Base-by-base conservation (phyloP, 2,329 filamentous ascomycete species). In the Furcasterigmium sp. region DNA sequence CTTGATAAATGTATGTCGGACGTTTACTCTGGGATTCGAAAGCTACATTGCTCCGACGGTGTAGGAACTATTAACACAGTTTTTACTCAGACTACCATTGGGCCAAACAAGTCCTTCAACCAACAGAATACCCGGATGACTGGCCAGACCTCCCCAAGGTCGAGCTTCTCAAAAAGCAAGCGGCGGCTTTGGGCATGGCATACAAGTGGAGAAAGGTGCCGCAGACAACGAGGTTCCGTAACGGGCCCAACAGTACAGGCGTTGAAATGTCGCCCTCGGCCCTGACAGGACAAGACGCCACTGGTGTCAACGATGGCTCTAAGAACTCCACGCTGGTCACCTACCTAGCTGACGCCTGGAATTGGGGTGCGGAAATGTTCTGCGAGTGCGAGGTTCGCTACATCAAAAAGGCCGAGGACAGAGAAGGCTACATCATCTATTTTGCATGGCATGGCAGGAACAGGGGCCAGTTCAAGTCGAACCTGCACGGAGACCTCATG, bases 361-460 rank as follows among this genome's bases (percentile, higher is more conserved):
- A 84, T 53, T 83, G 80, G 79, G 83, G 82, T 8, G 79, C 82
- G 11, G 81, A 86, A 53, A 77, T 86, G 59, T 86, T 86, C 49
- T 86, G 82, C 58, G 74, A 81, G 51, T 81, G 80, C 47, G 80
- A 86, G 56, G 82, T 85, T 2, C 69, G 77, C 36, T 76, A 84
- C 53, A 66, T 86, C 40, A 71, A 76, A 43, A 74, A 79, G 55
- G 69, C 71, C 34, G 48, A 52, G 15, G 56, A 58, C 1, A 60
- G 62, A 5, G 70, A 72, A 13, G 81, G 82, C 2, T 85, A 84
- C 56, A 65, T 82, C 17, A 63, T 85, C 21, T 83, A 75, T 59
- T 85, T 81, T 55, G 73, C 78, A 11, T 84, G 79, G 79, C 77
- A 83, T 53, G 77, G 77, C 4, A 66, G 71, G 30, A 75, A 76